phyloP scores from a whole-genome alignment of 108 stramenopile species.

The Skeletonema menzelii region DNA sequence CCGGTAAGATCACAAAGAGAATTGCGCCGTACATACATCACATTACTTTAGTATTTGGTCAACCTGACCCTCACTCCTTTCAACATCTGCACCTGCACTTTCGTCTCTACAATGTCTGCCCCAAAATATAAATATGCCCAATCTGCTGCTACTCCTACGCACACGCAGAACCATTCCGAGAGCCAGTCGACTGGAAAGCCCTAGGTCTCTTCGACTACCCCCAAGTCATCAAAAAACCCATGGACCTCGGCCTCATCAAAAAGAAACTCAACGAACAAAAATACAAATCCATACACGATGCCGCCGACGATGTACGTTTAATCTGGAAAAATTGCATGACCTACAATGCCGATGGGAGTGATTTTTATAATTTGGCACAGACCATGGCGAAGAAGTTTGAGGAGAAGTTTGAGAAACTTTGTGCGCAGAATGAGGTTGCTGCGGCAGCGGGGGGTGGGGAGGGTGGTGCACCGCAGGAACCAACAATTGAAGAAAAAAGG shows the following conservation, averaged over 20 bases:
- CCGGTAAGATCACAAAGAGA: constrained; percentile 56
- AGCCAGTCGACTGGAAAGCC: constrained; percentile 94
- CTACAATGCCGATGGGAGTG: constrained; percentile 92
- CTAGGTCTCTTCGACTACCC: constrained; percentile 95
- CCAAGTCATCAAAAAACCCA: constrained; percentile 90
- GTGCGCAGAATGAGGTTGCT: constrained; percentile 28
- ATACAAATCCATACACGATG: constrained; percentile 78
- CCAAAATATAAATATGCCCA: too few species aligned
- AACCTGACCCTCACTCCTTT: not conserved
- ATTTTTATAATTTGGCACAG: constrained; percentile 83
- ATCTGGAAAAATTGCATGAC: constrained; percentile 96
- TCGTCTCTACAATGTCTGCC: not conserved
- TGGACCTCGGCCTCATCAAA: constrained; percentile 95
- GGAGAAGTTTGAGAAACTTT: constrained; percentile 67
- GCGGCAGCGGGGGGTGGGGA: not conserved
- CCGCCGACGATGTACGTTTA: constrained; percentile 90
- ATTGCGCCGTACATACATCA: not conserved
- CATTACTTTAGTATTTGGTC: too few species aligned
- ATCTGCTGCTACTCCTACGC: too few species aligned
- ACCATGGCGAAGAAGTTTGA: constrained; percentile 78
- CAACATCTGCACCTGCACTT: not conserved
- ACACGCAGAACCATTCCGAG: constrained; percentile 88
- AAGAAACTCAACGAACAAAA: constrained; percentile 68
- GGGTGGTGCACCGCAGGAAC: constrained; percentile 24
- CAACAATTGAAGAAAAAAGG: constrained; percentile 84